A percentile compares a stretch with the other conserved stretches of the same genome.
Conservation (phyloP, 1,284 basidiomycete genomes). For the Meira nashicola region DNA sequence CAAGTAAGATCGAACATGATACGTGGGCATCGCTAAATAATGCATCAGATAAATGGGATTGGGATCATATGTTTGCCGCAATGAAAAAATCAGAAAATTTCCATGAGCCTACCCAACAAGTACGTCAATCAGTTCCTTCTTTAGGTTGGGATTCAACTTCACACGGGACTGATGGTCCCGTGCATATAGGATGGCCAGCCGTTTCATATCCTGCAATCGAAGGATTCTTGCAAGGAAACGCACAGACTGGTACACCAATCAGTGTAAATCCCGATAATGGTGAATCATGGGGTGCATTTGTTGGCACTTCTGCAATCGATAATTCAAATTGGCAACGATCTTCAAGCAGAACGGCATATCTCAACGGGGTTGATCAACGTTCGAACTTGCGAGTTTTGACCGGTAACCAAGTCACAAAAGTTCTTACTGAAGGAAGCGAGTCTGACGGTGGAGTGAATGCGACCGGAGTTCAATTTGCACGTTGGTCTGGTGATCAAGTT, state of each 20-base stretch:
- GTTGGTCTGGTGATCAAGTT: constrained; percentile 36
- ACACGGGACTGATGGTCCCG: constrained; percentile 58
- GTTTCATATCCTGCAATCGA: constrained; percentile 26
- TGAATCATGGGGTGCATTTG: constrained; percentile 59
- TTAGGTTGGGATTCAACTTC: constrained; percentile 48
- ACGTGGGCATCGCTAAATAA: constrained; percentile 28
- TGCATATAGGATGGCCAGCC: constrained; percentile 50
- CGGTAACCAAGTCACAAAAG: constrained; percentile 62
- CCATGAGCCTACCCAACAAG: constrained; percentile 53
- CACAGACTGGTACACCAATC: constrained; percentile 55
- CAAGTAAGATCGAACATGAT: constrained; percentile 27
- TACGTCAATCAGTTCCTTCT: constrained; percentile 9
- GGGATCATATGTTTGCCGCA: constrained; percentile 27
- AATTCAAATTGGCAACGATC: constrained; percentile 61
- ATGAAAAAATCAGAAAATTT: constrained; percentile 59
- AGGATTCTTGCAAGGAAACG: constrained; percentile 27
- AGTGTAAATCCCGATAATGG: constrained; percentile 59
- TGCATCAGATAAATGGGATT: constrained; percentile 24
- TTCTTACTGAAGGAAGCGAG: constrained; percentile 59
- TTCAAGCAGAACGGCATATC: constrained; percentile 66
- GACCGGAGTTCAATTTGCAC: constrained; percentile 61
- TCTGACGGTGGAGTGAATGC: constrained; percentile 57
- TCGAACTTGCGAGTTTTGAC: constrained; percentile 65
- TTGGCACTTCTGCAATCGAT: constrained; percentile 66
- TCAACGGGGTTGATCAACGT: constrained; percentile 62